Conservation (phyloP, 306 rosid species). For the Dalbergia cochinchinensis region DNA sequence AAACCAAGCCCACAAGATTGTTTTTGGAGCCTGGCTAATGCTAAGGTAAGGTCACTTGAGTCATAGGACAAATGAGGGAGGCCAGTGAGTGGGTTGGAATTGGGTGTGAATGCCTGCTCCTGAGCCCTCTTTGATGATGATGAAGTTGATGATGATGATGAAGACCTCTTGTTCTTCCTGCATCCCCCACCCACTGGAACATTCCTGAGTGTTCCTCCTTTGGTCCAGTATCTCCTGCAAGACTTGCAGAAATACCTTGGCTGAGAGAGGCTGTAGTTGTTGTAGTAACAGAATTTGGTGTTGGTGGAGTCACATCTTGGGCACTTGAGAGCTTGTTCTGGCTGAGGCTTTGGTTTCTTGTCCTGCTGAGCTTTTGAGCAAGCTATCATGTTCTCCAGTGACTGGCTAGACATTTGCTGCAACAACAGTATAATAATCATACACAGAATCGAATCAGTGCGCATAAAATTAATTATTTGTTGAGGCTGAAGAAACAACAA, state of each 20-base stretch:
- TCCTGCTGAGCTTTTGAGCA: slow-evolving; percentile 71
- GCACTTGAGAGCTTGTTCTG: slow-evolving; percentile 88
- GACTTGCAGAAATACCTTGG: slow-evolving; percentile 98
- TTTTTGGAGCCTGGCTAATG: slow-evolving; percentile 84
- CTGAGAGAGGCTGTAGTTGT: slow-evolving; percentile 93
- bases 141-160: slow-evolving; percentile 47
- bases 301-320: slow-evolving; percentile 95
- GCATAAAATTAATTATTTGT: not conserved
- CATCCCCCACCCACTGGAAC: slow-evolving; percentile 99
- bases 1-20: slow-evolving; percentile 67
- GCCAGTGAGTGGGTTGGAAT: slow-evolving; percentile 52
- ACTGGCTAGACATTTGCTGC: slow-evolving; percentile 82
- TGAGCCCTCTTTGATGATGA: slow-evolving; percentile 61
- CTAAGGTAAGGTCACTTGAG: slow-evolving; percentile 72
- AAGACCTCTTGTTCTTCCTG: slow-evolving; percentile 89
- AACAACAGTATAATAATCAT: not conserved
- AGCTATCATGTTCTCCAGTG: slow-evolving; percentile 81
- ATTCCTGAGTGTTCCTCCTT: slow-evolving; percentile 95
- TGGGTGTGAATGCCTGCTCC: slow-evolving; percentile 66
- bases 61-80: slow-evolving; percentile 65
- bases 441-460: slow-evolving; percentile 25
- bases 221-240: slow-evolving; percentile 97
- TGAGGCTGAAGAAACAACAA: not conserved
- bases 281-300: slow-evolving; percentile 98
- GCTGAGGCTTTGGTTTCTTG: slow-evolving; percentile 78